Evolutionary conservation across 2,329 filamentous ascomycete genomes (phyloP).

Genomic region (Arthrinium puccinioides): DNA sequence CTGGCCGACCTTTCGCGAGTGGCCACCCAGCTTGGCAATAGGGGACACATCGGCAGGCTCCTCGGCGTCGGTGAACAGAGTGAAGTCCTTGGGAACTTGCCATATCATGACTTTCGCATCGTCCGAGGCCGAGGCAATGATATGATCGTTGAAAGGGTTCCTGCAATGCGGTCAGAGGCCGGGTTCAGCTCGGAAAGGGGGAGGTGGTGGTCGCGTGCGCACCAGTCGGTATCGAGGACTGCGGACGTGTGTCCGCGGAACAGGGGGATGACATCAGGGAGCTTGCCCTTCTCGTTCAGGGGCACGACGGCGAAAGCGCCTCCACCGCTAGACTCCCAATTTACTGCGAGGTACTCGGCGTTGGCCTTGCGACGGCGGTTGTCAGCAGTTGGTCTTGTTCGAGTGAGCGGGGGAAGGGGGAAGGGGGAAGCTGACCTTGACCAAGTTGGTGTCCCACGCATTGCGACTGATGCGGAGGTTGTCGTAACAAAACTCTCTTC

Average conservation of each 20-base stretch:
- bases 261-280: slow-evolving; percentile 87
- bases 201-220: slow-evolving; percentile 21
- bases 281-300: slow-evolving; percentile 77
- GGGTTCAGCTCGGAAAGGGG: slow-evolving; percentile 9
- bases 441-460: slow-evolving; percentile 97
- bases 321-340: slow-evolving; percentile 95
- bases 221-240: slow-evolving; percentile 97
- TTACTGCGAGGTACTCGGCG: slow-evolving; percentile 91
- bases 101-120: slow-evolving; percentile 97
- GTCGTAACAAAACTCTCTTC: slow-evolving; percentile 98
- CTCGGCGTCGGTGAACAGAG: slow-evolving; percentile 76
- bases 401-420: slow-evolving; percentile 2
- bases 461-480: slow-evolving; percentile 96
- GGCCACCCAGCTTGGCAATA: slow-evolving; percentile 73
- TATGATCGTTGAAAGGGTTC: slow-evolving; percentile 91
- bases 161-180: slow-evolving; percentile 37
- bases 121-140: slow-evolving; percentile 91
- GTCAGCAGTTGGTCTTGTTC: neutral
- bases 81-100: slow-evolving; percentile 86
- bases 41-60: slow-evolving; percentile 77
- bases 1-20: slow-evolving; percentile 94
- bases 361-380: slow-evolving; percentile 59
- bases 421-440: slow-evolving; percentile 59
- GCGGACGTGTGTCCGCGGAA: slow-evolving; percentile 94
- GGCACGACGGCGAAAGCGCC: slow-evolving; percentile 97